Evolutionary conservation across 257 asterid genomes (phyloP), one percentile per base, ranked within the genome.

Genomic region (Petrea volubilis): DNA sequence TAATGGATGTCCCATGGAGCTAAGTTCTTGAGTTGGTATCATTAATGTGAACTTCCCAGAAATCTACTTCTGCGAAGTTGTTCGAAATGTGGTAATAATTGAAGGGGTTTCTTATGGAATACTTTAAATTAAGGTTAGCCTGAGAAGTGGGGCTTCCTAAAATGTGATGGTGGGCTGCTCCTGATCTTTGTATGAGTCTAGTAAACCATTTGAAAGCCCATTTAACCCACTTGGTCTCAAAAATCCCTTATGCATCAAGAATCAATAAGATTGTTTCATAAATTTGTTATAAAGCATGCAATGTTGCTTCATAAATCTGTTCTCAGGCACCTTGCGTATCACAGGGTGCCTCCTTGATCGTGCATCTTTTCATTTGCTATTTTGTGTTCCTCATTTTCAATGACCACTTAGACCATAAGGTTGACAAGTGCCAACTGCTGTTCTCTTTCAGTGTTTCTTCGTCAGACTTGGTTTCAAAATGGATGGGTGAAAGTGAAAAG

Each of bases 401-500:
- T 63, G 47, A 70, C 61, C 74, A 60, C 87, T 82, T 74, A 72
- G 66, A 43, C 67, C 53, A 31, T 73, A 52, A 84, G 81, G 85
- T 88, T 88, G 86, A 89, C 83, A 76, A 80, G 78, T 83, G 85
- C 86, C 81, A 82, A 84, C 77, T 82, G 82, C 78, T 88, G 52
- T 76, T 81, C 66, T 75, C 68, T 75, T 83, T 78, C 90, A 95
- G 99, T 68, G 84, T 95, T 79, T 95, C 98, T 13, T 95, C 99
- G 36, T 95, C 99, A 25, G 99, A 95, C 77, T 87, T 95, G 76
- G 99, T 95, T 34, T 95, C 99, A n/a, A 95, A 95, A 74, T 95
- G 99, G 99, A 95, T 95, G 99, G 99, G 99, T 59, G 99, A 95
- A 82, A 95, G 99, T 87, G 99, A 95, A 73, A 95, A 95, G 87